phyloP scores from a whole-genome alignment of 768 basidiomycete genomes.

The Flagelloscypha sp. region DNA sequence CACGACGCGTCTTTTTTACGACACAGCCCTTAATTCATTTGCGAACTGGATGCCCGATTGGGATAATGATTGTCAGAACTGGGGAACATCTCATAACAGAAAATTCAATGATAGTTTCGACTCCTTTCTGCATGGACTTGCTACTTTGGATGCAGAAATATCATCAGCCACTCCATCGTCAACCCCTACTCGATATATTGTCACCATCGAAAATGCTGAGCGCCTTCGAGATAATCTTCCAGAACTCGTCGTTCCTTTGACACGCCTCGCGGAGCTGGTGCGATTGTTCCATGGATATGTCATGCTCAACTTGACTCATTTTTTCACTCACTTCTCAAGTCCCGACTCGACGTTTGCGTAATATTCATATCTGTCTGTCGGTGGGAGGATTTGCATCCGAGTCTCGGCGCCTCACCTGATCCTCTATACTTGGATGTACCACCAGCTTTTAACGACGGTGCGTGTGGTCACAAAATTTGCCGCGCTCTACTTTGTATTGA shows the following conservation, averaged over 20 bases:
- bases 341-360: conserved; percentile 48
- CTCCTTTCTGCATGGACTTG: conserved; percentile 60
- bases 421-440: conserved; percentile 59
- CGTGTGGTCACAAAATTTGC: conserved; percentile 14
- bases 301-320: background rate
- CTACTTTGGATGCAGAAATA: conserved; percentile 25
- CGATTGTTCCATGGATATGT: conserved; percentile 16
- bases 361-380: conserved; percentile 55
- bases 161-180: conserved; percentile 10
- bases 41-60: conserved; percentile 48
- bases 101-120: conserved; percentile 62
- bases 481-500: background rate
- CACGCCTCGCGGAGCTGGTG: conserved; percentile 67
- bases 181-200: conserved; percentile 36
- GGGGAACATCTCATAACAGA: conserved; percentile 34
- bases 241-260: conserved; percentile 61
- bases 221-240: conserved; percentile 52
- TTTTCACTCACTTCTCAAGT: conserved; percentile 26
- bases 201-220: conserved; percentile 64
- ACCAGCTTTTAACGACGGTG: conserved; percentile 50
- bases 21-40: conserved; percentile 54
- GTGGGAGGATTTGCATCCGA: conserved; percentile 70
- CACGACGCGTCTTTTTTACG: conserved; percentile 54
- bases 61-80: conserved; percentile 55
- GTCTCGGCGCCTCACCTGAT: conserved; percentile 61